These are phyloP conservation scores for Tremella mesenterica DNA, from an alignment of 768 basidiomycete species.

Conservation along the genomic window DNA sequence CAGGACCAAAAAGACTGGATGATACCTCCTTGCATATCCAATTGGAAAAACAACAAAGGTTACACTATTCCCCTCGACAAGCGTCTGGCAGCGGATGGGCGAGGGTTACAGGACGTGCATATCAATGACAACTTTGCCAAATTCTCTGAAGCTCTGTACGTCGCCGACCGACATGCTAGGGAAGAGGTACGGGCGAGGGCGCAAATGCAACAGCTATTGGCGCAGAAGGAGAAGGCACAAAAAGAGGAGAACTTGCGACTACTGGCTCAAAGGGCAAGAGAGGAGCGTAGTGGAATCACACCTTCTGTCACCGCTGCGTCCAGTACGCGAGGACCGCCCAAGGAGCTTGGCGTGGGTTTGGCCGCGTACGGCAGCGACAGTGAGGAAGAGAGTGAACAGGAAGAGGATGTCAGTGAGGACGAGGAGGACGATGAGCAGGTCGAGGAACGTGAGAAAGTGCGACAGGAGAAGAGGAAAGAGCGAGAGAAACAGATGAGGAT, in stretches of 20 bases:
- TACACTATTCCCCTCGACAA: conserved; percentile 98
- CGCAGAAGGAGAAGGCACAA: conserved; percentile 91
- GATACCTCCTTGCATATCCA: conserved; percentile 98
- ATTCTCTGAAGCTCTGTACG: conserved; percentile 89
- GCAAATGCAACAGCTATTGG: conserved; percentile 97
- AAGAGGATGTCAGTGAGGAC: conserved; percentile 51
- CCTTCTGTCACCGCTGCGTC: conserved; percentile 40
- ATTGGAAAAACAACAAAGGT: conserved; percentile 99
- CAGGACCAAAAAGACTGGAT: conserved; percentile 99
- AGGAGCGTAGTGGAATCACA: conserved; percentile 74
- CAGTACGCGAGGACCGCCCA: conserved; percentile 51
- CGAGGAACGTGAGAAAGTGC: conserved; percentile 78
- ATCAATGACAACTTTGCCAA: conserved; percentile 99
- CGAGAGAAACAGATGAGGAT: conserved; percentile 96
- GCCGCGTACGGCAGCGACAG: conserved; percentile 82
- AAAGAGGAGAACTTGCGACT: conserved; percentile 94
- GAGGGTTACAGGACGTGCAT: conserved; percentile 94
- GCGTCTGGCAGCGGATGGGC: conserved; percentile 93
- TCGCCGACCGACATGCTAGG: conserved; percentile 93
- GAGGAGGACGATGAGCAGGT: conserved; percentile 74
- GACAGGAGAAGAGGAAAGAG: conserved; percentile 82
- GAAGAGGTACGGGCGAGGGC: conserved; percentile 95
- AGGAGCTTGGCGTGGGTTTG: conserved; percentile 60
- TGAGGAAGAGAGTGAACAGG: conserved; percentile 56
- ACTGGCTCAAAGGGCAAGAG: conserved; percentile 88